These are phyloP conservation scores for Begonia fuchsioides DNA, from an alignment of 306 rosid species.

Conservation along the genomic window DNA sequence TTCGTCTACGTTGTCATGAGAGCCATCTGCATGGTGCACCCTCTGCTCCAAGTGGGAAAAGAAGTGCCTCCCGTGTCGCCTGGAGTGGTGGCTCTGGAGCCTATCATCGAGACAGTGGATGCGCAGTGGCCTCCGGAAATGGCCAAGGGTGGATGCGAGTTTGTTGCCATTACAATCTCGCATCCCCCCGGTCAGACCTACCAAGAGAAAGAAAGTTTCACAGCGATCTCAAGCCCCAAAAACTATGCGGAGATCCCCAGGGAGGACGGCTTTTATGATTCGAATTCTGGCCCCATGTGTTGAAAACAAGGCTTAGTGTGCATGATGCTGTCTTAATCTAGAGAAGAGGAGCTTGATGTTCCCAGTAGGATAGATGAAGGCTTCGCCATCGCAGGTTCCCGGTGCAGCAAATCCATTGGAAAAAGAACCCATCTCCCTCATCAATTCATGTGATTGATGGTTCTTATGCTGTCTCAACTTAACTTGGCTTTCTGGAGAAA, in stretches of 20 bases:
- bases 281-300: constrained; percentile 6
- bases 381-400: too few species aligned
- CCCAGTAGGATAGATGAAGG: too few species aligned
- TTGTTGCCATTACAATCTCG: constrained; percentile 33
- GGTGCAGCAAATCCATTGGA: too few species aligned
- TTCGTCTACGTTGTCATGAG: constrained; percentile 54
- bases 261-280: constrained; percentile 4
- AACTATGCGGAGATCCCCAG: constrained; percentile 23
- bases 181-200: constrained; percentile 36
- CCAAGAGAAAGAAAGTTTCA: constrained; percentile 20
- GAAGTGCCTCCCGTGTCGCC: constrained; percentile 48
- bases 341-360: too few species aligned
- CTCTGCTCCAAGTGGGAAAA: constrained; percentile 38
- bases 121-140: constrained; percentile 46
- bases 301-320: constrained; percentile 19
- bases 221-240: not conserved
- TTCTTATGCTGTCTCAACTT: too few species aligned
- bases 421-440: too few species aligned
- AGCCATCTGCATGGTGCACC: constrained; percentile 45
- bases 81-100: constrained; percentile 25
- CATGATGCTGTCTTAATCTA: constrained; percentile 9
- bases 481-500: too few species aligned
- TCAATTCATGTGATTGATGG: too few species aligned
- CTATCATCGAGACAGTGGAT: constrained; percentile 58
- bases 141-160: constrained; percentile 19